Conservation (phyloP, 805 yeast species). For the Kregervanrija fluxuum region DNA sequence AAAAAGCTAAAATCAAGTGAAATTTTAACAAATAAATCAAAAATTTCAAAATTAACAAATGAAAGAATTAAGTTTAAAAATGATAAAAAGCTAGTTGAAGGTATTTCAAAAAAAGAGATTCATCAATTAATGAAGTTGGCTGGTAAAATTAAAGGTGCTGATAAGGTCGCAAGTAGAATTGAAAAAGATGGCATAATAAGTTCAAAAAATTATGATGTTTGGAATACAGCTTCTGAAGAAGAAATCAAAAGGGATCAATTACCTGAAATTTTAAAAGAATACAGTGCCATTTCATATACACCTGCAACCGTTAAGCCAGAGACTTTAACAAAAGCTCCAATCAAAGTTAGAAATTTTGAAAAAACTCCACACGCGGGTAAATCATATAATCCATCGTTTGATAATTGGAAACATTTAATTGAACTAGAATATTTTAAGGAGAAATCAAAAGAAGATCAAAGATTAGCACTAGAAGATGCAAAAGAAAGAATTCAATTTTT, state of each 20-base stretch:
- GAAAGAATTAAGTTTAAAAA: conserved; percentile 31
- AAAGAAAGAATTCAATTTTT: conserved; percentile 56
- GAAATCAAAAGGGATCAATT: conserved; percentile 16
- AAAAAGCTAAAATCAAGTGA: conserved; percentile 37
- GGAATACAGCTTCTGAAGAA: conserved; percentile 37
- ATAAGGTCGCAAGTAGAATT: conserved; percentile 41
- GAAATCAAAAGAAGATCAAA: conserved; percentile 57
- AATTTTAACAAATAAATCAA: conserved; percentile 70
- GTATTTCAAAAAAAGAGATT: conserved; percentile 58
- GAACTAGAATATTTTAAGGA: conserved; percentile 60
- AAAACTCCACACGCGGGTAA: conserved; percentile 73
- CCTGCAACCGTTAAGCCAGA: conserved; percentile 47
- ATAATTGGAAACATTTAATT: conserved; percentile 73
- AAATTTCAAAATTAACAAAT: conserved; percentile 55
- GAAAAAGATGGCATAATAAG: conserved; percentile 60
- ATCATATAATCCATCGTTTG: conserved; percentile 85
- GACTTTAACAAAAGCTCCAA: conserved; percentile 46
- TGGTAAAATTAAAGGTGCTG: conserved; percentile 58
- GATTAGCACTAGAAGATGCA: conserved; percentile 54
- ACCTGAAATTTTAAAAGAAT: conserved; percentile 32
- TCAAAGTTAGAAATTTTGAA: conserved; percentile 44
- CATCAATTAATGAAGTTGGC: conserved; percentile 65
- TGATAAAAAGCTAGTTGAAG: conserved; percentile 39
- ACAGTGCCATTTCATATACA: conserved; percentile 36
- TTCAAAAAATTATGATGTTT: conserved; percentile 52